Evolutionary conservation across 176 grass and related monocot genomes (phyloP), one percentile per base, ranked within the genome.

Genomic region (Carex cristatella): DNA sequence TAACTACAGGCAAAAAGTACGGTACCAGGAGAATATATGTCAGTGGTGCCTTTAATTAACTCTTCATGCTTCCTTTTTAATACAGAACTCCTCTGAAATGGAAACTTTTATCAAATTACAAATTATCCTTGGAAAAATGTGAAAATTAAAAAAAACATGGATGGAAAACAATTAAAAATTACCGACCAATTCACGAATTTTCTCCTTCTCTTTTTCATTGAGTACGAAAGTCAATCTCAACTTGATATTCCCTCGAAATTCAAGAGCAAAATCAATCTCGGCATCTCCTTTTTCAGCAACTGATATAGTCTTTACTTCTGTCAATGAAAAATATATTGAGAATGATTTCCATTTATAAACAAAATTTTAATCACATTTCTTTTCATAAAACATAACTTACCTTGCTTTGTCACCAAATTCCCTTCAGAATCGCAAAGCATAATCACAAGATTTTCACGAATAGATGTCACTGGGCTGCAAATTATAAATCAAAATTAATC

Each of bases 51-150:
- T 61, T 90, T 81, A n/a, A 87, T 51, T 61, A 84, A 55, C 54
- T 87, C 85, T 53, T 38, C 54, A 42, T 69, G 65, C 61, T 90
- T 87, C 56, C 88, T 84, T 87, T 83, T 87, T 10, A 83, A 74
- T 61, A 33, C 81, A 56, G 73, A 84, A 57, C 86, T 87, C 65
- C 88, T 90, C 88, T 90, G 83, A 81, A 84, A 84, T 66, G 46
- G 8, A 79, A 54, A 65, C 14, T 56, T 38, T 76, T 82, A 58
- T 68, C 31, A 64, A 84, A 46, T 78, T 30, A 57, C 69, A 84
- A 64, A 8, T 64, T 59, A n/a, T 78, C 12, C 13, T 84, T 53
- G 37, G 64, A 81, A 61, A 38, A 81, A 57, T 3, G 2, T 31
- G 18, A 46, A n/a, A 35, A 46, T 46, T 49, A 79, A 86, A 70